A percentile compares a stretch with the other conserved stretches of the same genome.
Conservation (phyloP, 2,329 filamentous ascomycete species). For the Curvularia verruculosa region DNA sequence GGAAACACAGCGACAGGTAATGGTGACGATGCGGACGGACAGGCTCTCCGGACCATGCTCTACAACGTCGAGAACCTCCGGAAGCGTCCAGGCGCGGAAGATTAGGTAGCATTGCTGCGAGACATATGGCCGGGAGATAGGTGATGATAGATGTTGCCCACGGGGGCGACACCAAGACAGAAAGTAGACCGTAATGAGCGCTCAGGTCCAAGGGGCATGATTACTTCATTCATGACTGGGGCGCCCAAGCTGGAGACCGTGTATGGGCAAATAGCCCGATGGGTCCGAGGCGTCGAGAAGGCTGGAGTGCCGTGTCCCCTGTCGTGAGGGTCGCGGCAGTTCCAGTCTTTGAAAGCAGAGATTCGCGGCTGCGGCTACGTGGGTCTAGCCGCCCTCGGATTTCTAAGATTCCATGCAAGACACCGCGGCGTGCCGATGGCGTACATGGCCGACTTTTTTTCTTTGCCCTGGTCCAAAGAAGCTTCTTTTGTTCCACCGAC, state of each 20-base stretch:
- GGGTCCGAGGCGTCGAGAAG: constrained; percentile 15
- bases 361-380: constrained; percentile 9
- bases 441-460: constrained; percentile 20
- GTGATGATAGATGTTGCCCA: constrained; percentile 4
- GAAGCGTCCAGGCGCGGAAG: constrained; percentile 53
- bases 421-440: constrained; percentile 27
- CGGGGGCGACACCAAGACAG: constrained; percentile 13
- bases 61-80: constrained; percentile 58
- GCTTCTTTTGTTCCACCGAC: constrained; percentile 17
- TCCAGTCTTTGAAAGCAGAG: constrained; percentile 5
- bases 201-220: constrained; percentile 21
- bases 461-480: constrained; percentile 12
- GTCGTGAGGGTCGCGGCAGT: constrained; percentile 19
- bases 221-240: constrained; percentile 20
- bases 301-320: background rate
- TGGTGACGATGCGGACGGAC: constrained; percentile 36
- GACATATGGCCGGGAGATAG: background rate
- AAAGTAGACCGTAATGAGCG: constrained; percentile 24
- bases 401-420: constrained; percentile 32
- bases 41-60: constrained; percentile 52
- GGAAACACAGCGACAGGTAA: constrained; percentile 26
- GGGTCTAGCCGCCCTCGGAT: constrained; percentile 32
- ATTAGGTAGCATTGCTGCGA: constrained; percentile 28
- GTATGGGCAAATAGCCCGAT: constrained; percentile 4
- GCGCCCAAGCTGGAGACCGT: constrained; percentile 3